Conservation (phyloP, 164 flowering plant species). For the Protea cynaroides region DNA sequence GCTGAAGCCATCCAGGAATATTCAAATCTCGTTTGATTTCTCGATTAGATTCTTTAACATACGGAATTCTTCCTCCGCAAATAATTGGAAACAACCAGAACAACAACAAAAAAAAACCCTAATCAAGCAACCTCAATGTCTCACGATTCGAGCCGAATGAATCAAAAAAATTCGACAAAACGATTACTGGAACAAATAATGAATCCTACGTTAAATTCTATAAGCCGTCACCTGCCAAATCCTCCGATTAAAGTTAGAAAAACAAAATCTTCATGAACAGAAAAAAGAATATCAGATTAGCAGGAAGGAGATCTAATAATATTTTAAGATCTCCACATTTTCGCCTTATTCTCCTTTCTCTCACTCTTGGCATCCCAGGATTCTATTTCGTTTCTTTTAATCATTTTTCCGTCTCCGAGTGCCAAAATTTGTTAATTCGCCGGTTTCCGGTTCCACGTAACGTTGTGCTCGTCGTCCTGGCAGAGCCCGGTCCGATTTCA, state of each 20-base stretch:
- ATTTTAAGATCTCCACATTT: background rate
- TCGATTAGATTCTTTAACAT: background rate
- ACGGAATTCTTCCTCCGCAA: background rate
- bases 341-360: too few species aligned
- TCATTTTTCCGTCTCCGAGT: too few species aligned
- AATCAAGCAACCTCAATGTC: background rate
- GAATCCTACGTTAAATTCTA: background rate
- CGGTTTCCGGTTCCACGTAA: too few species aligned
- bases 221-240: background rate
- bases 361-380: too few species aligned
- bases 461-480: too few species aligned
- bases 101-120: background rate
- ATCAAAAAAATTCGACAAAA: background rate
- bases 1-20: slow-evolving; percentile 59
- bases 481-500: too few species aligned
- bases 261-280: background rate
- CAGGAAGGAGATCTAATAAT: background rate
- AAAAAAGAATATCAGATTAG: background rate
- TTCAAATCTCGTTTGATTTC: slow-evolving; percentile 4
- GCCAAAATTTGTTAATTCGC: too few species aligned
- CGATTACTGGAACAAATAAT: background rate
- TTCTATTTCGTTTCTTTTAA: too few species aligned
- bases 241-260: background rate
- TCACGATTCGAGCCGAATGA: background rate
- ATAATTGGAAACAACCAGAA: background rate